phyloP scores from a whole-genome alignment of 2,329 filamentous ascomycete species.

The Catunica adiposa region DNA sequence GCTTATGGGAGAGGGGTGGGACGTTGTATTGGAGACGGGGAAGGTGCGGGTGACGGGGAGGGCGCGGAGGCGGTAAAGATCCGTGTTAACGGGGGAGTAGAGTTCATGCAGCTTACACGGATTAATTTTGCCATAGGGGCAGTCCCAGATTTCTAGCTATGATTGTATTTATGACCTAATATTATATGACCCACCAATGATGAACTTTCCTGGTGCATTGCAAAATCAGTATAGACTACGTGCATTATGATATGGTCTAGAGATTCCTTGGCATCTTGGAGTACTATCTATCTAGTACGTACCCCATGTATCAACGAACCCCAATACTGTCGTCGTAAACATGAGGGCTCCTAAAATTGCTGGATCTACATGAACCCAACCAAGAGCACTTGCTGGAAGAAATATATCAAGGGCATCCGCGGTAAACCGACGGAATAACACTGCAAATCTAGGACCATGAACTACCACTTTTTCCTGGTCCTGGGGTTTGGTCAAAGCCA shows the following conservation, averaged over 20 bases:
- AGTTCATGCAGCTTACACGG: not conserved
- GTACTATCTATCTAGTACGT: constrained; percentile 20
- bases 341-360: constrained; percentile 41
- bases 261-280: not conserved
- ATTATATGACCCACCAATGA: too few species aligned
- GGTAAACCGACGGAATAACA: constrained; percentile 28
- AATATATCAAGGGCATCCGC: constrained; percentile 45
- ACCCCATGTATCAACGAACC: constrained; percentile 45
- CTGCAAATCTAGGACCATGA: too few species aligned
- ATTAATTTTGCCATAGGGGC: too few species aligned
- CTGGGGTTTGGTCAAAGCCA: too few species aligned
- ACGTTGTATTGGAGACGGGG: constrained; percentile 54
- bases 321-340: constrained; percentile 45
- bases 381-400: constrained; percentile 42
- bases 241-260: too few species aligned
- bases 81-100: not conserved
- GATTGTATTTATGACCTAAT: too few species aligned
- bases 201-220: not conserved
- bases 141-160: too few species aligned
- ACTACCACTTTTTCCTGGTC: too few species aligned
- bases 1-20: constrained; percentile 69
- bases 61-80: not conserved
- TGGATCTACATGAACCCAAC: constrained; percentile 38
- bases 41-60: constrained; percentile 42
- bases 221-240: too few species aligned